phyloP scores from a whole-genome alignment of 306 rosid genomes.

The Clitoria ternatea region DNA sequence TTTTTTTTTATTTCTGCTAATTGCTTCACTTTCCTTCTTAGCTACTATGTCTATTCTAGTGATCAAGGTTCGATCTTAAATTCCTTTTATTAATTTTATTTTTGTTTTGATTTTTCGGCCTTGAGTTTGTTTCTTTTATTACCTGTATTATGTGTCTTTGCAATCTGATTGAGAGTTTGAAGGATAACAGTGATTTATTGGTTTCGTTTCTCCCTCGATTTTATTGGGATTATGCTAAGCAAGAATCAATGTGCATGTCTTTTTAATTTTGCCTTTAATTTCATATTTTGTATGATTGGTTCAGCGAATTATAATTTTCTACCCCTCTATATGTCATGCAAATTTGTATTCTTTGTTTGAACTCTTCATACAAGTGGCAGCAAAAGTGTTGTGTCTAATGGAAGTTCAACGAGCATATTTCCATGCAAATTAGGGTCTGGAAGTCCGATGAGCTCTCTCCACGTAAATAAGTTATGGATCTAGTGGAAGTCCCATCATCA shows the following conservation, averaged over 20 bases:
- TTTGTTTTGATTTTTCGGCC: neutral
- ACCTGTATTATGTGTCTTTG: neutral
- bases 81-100: neutral
- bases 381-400: too few relatives aligned
- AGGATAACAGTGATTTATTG: neutral
- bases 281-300: neutral
- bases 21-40: conserved; percentile 20
- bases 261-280: neutral
- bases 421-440: too few relatives aligned
- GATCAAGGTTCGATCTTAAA: conserved; percentile 61
- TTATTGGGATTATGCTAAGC: neutral
- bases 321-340: neutral
- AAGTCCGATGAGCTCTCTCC: too few relatives aligned
- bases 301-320: neutral
- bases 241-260: neutral
- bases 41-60: conserved; percentile 60
- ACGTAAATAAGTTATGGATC: too few relatives aligned
- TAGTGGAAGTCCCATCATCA: too few relatives aligned
- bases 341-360: neutral
- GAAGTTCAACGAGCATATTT: too few relatives aligned
- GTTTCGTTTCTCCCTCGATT: neutral
- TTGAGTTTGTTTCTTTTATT: neutral
- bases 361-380: conserved; percentile 52
- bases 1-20: too few relatives aligned
- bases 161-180: neutral